phyloP scores from a whole-genome alignment of 768 basidiomycete species.

The Tubosaeta brunneosetosa region DNA sequence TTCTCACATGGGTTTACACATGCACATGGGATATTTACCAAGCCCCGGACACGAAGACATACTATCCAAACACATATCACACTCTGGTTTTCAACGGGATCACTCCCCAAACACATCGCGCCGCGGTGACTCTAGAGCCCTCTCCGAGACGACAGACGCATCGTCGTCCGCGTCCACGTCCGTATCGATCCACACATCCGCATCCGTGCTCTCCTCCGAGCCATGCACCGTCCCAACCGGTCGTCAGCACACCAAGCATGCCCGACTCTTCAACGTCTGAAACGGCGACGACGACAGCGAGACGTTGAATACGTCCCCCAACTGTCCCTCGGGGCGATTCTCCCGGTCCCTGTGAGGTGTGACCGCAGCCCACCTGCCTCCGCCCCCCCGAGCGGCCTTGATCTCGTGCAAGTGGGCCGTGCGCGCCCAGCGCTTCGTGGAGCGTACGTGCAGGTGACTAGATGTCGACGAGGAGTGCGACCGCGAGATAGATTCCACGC shows the following conservation, averaged over 20 bases:
- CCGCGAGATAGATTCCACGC: conserved; percentile 15
- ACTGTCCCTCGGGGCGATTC: not conserved
- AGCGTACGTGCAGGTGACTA: conserved; percentile 21
- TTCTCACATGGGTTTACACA: too few species aligned
- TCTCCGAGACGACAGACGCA: too few species aligned
- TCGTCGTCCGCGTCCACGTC: too few species aligned
- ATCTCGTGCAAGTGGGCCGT: conserved; percentile 70
- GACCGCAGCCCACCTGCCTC: conserved; percentile 1
- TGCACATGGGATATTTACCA: too few species aligned
- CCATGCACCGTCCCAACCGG: too few species aligned
- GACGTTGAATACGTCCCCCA: conserved; percentile 18
- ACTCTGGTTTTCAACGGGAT: too few species aligned
- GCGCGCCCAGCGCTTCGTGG: conserved; percentile 55
- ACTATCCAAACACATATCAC: too few species aligned
- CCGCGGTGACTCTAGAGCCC: too few species aligned
- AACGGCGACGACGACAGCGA: not conserved
- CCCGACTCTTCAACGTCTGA: not conserved
- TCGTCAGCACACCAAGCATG: not conserved
- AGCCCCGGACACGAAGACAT: too few species aligned
- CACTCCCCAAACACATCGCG: too few species aligned
- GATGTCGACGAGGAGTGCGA: conserved; percentile 24
- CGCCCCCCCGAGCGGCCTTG: conserved; percentile 18
- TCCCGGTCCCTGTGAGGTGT: conserved; percentile 8
- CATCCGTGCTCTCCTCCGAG: too few species aligned
- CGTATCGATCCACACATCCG: too few species aligned